phyloP scores from a whole-genome alignment of 139 green algal genomes.

The Chara braunii region DNA sequence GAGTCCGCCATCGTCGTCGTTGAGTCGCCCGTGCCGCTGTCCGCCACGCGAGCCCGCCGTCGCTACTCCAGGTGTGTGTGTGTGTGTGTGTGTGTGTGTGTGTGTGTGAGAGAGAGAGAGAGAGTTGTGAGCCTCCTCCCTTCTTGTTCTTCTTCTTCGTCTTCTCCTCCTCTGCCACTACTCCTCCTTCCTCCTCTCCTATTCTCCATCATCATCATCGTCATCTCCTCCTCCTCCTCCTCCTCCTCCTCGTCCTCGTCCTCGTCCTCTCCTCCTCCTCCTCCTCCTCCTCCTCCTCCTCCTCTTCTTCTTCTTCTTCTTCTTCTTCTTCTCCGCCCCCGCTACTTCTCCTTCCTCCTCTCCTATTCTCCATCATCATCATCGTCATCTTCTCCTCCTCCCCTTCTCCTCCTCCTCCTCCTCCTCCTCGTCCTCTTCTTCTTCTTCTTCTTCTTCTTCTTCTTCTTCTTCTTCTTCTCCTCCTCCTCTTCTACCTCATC shows the following conservation, averaged over 20 bases:
- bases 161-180: not conserved
- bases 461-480: slow-evolving; percentile 3
- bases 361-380: not conserved
- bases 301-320: not conserved
- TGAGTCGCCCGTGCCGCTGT: too few species aligned
- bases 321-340: not conserved
- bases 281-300: slow-evolving; percentile 7
- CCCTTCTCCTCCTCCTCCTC: not conserved
- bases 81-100: not conserved
- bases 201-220: not conserved
- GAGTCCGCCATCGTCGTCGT: too few species aligned
- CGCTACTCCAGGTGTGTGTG: too few species aligned
- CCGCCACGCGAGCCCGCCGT: too few species aligned
- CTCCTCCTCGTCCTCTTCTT: not conserved
- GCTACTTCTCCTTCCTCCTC: slow-evolving; percentile 1
- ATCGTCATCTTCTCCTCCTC: not conserved
- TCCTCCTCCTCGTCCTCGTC: not conserved
- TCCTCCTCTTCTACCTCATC: not conserved
- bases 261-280: not conserved
- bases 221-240: not conserved
- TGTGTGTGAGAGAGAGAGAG: not conserved
- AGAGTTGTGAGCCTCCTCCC: not conserved
- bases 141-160: not conserved
- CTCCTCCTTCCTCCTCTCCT: not conserved
- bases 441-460: not conserved